Conservation (phyloP, 306 rosid genomes). For the Cicer arietinum region DNA sequence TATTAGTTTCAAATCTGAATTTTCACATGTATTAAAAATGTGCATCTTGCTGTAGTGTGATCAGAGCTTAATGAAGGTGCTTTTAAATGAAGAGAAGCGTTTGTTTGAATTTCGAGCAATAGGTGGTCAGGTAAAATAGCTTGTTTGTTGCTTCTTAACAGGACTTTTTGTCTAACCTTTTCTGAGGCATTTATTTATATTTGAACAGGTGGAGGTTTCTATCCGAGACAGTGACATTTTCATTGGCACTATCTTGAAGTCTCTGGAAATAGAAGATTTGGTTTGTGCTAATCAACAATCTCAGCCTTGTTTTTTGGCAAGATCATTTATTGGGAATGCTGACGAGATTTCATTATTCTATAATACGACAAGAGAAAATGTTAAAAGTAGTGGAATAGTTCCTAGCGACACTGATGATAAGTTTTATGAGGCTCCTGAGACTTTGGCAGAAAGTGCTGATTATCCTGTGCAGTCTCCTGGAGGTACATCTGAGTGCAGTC, state of each 20-base stretch:
- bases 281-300: slow-evolving; percentile 58
- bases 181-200: slow-evolving; percentile 42
- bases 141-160: slow-evolving; percentile 14
- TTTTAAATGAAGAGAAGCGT: slow-evolving; percentile 71
- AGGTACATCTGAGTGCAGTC: slow-evolving; percentile 38
- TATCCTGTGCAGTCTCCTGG: slow-evolving; percentile 58
- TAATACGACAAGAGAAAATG: slow-evolving; percentile 48
- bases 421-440: slow-evolving; percentile 92
- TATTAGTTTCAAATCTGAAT: slow-evolving; percentile 39
- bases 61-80: slow-evolving; percentile 75
- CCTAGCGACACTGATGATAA: slow-evolving; percentile 72
- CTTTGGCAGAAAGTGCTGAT: slow-evolving; percentile 66
- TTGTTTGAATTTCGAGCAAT: slow-evolving; percentile 94
- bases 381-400: slow-evolving; percentile 49
- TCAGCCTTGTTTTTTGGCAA: slow-evolving; percentile 82
- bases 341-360: slow-evolving; percentile 57
- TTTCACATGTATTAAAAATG: slow-evolving; percentile 38
- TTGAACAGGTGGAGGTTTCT: slow-evolving; percentile 85
- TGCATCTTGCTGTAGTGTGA: slow-evolving; percentile 61
- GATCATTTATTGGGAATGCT: slow-evolving; percentile 69
- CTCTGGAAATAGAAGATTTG: slow-evolving; percentile 95
- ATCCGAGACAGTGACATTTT: slow-evolving; percentile 74
- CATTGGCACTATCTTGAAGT: slow-evolving; percentile 87
- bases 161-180: slow-evolving; percentile 39
- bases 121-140: slow-evolving; percentile 85